Percentiles rank a stretch among this genome's conserved stretches.
Conservation (phyloP, 2,329 filamentous ascomycete species). For the Fusarium gaditjirri region DNA sequence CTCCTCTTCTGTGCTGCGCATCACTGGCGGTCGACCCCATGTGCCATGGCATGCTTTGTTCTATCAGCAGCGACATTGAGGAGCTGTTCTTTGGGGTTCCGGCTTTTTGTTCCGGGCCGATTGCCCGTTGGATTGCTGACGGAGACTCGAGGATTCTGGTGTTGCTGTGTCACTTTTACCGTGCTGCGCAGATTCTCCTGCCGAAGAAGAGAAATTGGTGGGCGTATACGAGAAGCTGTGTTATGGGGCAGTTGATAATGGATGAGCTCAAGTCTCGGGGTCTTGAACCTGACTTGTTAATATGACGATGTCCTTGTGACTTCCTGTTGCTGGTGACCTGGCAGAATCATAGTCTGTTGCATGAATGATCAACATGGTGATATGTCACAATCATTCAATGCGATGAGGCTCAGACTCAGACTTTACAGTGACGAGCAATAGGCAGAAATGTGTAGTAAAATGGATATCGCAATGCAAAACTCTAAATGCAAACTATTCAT, state of each 20-base stretch:
- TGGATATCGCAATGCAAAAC: background rate
- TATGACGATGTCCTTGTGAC: background rate
- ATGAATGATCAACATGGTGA: background rate
- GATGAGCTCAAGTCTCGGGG: background rate
- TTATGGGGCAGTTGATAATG: background rate
- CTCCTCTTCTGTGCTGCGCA: background rate
- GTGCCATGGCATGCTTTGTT: background rate
- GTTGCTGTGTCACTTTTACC: background rate
- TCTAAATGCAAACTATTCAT: constrained; percentile 6
- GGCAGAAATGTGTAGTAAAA: background rate
- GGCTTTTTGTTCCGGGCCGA: background rate
- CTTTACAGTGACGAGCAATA: background rate
- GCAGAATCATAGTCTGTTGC: too few relatives aligned
- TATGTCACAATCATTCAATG: background rate
- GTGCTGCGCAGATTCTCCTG: background rate
- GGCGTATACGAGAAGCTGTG: background rate
- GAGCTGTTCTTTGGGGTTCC: background rate
- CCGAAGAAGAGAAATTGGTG: background rate
- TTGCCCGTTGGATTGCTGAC: rapidly evolving
- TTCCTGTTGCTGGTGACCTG: too few relatives aligned
- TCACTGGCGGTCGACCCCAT: rapidly evolving
- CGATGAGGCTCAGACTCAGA: background rate
- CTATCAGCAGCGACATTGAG: background rate
- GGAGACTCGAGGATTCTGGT: background rate
- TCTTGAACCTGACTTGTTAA: background rate